phyloP scores from a whole-genome alignment of 805 yeast species.

The Jamesozyma lodderae region DNA sequence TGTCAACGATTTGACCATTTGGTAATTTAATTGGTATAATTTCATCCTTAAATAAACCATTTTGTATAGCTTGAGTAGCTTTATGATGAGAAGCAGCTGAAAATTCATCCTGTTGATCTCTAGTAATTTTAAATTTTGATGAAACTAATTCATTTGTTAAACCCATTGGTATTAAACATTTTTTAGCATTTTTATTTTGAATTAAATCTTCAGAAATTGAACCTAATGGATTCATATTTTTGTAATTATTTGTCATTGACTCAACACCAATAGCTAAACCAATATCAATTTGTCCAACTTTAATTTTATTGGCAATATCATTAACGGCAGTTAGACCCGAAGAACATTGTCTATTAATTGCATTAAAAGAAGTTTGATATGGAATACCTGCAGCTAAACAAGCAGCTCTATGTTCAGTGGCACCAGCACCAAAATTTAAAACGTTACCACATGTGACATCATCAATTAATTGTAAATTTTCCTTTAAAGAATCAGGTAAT shows the following conservation, averaged over 20 bases:
- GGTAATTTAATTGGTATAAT: conserved; percentile 72
- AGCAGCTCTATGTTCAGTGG: conserved; percentile 90
- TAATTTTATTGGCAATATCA: conserved; percentile 82
- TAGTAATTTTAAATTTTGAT: conserved; percentile 48
- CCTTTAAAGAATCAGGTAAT: conserved; percentile 32
- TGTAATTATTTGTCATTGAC: conserved; percentile 85
- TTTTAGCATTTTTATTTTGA: conserved; percentile 41
- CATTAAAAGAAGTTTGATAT: conserved; percentile 63
- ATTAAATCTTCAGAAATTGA: conserved; percentile 44
- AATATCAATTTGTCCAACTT: conserved; percentile 77
- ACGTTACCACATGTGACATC: conserved; percentile 91
- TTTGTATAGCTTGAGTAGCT: conserved; percentile 65
- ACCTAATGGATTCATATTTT: conserved; percentile 61
- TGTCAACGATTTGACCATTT: conserved; percentile 37
- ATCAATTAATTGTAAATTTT: conserved; percentile 54
- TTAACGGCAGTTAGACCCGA: conserved; percentile 87
- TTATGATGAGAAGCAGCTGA: conserved; percentile 81
- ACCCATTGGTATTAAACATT: conserved; percentile 93
- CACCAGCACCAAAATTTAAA: conserved; percentile 87
- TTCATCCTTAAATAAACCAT: conserved; percentile 79
- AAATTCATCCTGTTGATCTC: conserved; percentile 75
- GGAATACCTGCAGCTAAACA: conserved; percentile 87
- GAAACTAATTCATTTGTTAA: conserved; percentile 91
- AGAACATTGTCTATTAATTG: conserved; percentile 90
- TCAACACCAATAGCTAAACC: conserved; percentile 93